Base-by-base conservation (phyloP, 225 moss, liverwort and hornwort genomes). In the Bryoerythrophyllum caledonicum region DNA sequence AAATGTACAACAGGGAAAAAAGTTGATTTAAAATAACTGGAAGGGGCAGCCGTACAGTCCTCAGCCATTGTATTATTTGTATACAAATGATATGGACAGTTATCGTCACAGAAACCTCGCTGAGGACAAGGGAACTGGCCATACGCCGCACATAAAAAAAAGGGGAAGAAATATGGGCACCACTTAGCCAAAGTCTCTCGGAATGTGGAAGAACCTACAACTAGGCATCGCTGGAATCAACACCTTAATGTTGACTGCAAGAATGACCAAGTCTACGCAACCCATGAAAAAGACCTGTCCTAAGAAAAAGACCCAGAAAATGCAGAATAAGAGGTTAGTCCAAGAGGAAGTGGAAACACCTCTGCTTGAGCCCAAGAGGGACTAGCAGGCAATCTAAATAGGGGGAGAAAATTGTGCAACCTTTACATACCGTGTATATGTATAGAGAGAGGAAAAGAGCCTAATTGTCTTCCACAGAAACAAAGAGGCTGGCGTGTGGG, bases 401-500 rank as follows among this genome's bases (percentile, higher is more conserved):
- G 56, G 54, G 48, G 26, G 37, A 67, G 73, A 65, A 43, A 59
- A 44, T 40, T 58, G 76, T 43, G 69, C 73, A 80, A 75, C 38
- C 67, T 76, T 69, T 21, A 66, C 66, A 66, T 61, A 68, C 25
- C 48, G 48, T 38, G 57, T 44, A 65, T 77, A 77, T 70, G 65
- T 77, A 49, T 17, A 17, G 19, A 17, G 19, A 49, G 5, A 34
- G 38, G 8, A 38, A 9, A 8, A 80, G 60, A 77, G 48, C 74
- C 84, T 91, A 94, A 72, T 70, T 87, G 82, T 93, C 93, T 70
- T 91, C 88, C 51, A 87, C 89, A 81, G 87, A 89, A 74, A 97
- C 93, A 85, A 97, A 97, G 63, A 97, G 90, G 81, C 91, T 97
- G 62, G 92, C 94, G 51, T 97, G 90, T 23, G 97, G 97, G 71